phyloP scores from a whole-genome alignment of 2,329 filamentous ascomycete species.

The Onygena corvina region DNA sequence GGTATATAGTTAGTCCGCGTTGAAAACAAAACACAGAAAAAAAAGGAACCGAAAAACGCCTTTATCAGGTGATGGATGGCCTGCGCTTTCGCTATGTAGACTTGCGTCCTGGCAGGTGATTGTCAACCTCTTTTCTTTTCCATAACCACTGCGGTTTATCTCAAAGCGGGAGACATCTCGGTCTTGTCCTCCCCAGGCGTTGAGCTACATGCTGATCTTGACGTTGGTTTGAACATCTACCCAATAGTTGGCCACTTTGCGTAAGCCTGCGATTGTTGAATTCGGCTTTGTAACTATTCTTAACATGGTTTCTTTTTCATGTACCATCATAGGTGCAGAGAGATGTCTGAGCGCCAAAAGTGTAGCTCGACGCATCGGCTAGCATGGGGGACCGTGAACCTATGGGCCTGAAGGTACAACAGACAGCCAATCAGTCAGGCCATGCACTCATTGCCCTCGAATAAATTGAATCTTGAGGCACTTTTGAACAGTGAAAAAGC shows the following conservation, averaged over 20 bases:
- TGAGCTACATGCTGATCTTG: background rate
- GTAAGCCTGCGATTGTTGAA: background rate
- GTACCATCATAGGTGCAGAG: background rate
- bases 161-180: background rate
- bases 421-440: background rate
- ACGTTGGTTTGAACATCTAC: background rate
- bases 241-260: background rate
- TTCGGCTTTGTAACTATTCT: background rate
- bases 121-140: background rate
- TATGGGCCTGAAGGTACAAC: background rate
- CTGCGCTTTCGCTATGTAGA: background rate
- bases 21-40: slow-evolving; percentile 4
- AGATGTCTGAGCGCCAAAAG: background rate
- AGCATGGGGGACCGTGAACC: slow-evolving; percentile 4
- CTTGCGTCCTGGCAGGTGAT: background rate
- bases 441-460: background rate
- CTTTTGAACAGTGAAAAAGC: background rate
- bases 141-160: background rate
- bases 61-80: background rate
- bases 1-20: background rate
- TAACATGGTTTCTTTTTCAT: slow-evolving; percentile 2
- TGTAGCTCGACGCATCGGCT: background rate
- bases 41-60: background rate
- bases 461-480: background rate
- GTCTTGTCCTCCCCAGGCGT: background rate